Conservation (phyloP, 768 basidiomycete species). For the Botryobasidium botryosum region DNA sequence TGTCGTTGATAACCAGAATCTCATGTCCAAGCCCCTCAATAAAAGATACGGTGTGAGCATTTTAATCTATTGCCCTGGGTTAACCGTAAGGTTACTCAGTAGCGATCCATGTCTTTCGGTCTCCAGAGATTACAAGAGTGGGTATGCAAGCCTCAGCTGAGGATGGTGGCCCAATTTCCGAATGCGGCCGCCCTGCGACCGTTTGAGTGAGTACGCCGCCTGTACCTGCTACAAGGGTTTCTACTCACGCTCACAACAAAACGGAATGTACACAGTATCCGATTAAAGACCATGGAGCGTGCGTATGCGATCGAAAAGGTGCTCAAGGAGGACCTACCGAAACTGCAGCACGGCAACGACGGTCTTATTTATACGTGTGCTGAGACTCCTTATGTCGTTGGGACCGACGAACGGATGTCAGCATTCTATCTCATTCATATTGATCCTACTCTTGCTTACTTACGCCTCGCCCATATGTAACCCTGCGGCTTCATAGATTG, state of each 20-base stretch:
- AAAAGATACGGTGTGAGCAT: conserved; percentile 81
- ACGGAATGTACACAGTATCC: conserved; percentile 34
- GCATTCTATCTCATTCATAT: conserved; percentile 15
- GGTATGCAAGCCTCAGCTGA: conserved; percentile 66
- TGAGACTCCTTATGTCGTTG: conserved; percentile 57
- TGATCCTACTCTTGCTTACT: conserved; percentile 3
- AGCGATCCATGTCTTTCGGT: neutral
- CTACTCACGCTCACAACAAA: too few species aligned
- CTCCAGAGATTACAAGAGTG: conserved; percentile 58
- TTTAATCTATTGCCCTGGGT: too few species aligned
- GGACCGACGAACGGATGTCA: conserved; percentile 82
- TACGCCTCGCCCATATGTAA: neutral
- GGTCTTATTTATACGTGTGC: conserved; percentile 94
- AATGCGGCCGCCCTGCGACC: conserved; percentile 46
- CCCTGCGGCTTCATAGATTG: conserved; percentile 32
- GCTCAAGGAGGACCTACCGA: conserved; percentile 66
- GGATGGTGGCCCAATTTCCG: conserved; percentile 52
- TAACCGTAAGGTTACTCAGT: too few species aligned
- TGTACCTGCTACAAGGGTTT: too few species aligned
- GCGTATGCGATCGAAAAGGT: conserved; percentile 83
- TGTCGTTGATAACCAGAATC: conserved; percentile 67
- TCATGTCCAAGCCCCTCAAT: conserved; percentile 68
- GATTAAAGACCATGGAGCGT: conserved; percentile 70
- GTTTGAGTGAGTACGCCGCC: conserved; percentile 50
- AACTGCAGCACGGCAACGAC: conserved; percentile 80